These are phyloP conservation scores for Pseudogymnoascus sp. DNA, from an alignment of 2,329 filamentous ascomycete species.

Conservation along the genomic window DNA sequence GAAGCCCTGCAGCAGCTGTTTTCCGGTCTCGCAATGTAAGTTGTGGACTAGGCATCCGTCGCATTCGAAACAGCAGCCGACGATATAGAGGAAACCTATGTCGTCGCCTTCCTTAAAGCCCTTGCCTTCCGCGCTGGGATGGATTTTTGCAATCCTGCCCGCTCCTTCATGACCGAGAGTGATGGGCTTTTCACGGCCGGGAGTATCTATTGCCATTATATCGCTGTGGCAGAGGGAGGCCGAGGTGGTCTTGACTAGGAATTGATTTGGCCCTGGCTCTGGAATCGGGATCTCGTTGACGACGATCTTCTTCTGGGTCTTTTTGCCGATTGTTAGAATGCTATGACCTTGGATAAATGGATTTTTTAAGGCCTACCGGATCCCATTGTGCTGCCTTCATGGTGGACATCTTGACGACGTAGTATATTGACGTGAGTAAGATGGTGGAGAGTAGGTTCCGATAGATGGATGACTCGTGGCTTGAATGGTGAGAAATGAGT, in stretches of 20 bases:
- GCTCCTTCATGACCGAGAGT: conserved; percentile 17
- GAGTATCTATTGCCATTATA: conserved; percentile 24
- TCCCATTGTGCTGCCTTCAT: conserved; percentile 18
- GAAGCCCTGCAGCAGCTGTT: conserved; percentile 37
- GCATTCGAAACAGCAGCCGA: conserved; percentile 40
- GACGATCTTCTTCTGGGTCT: conserved; percentile 10
- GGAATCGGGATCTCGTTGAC: conserved; percentile 11
- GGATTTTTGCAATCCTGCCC: conserved; percentile 35
- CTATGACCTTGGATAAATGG: neutral
- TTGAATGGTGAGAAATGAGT: no score
- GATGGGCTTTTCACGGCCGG: conserved; percentile 16
- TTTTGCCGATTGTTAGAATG: neutral
- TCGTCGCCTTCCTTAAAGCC: conserved; percentile 38
- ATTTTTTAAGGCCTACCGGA: conserved; percentile 11
- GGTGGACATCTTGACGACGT: neutral
- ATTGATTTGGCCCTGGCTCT: conserved; percentile 13
- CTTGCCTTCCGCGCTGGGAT: conserved; percentile 30
- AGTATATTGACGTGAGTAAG: no score
- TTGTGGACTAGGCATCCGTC: conserved; percentile 40
- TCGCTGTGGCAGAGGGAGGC: conserved; percentile 33
- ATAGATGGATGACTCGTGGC: no score
- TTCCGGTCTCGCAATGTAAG: conserved; percentile 33
- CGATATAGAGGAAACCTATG: conserved; percentile 41
- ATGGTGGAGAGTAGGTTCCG: no score
- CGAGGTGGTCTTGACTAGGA: conserved; percentile 32